phyloP scores from a whole-genome alignment of 1,284 basidiomycete species.

The Leccinum pachyderme region DNA sequence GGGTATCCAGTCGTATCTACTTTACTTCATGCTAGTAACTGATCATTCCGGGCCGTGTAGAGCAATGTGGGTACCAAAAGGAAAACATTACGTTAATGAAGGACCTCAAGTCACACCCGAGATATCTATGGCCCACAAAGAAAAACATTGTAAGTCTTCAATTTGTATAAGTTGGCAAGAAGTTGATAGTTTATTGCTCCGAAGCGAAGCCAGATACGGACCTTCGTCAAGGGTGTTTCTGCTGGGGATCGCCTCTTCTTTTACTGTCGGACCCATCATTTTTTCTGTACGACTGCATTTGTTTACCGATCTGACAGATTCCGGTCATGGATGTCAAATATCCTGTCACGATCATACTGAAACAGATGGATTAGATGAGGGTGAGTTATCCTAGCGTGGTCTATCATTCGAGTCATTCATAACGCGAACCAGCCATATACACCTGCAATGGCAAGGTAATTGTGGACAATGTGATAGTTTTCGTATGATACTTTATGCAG shows the following conservation, averaged over 20 bases:
- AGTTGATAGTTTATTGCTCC: background rate
- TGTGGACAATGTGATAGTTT: conserved; percentile 38
- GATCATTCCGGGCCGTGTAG: conserved; percentile 6
- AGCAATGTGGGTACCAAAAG: conserved; percentile 25
- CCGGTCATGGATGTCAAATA: conserved; percentile 37
- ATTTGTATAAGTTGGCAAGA: background rate
- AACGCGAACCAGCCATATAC: conserved; percentile 21
- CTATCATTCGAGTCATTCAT: background rate
- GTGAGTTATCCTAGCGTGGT: conserved; percentile 19
- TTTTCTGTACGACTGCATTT: background rate
- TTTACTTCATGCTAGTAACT: background rate
- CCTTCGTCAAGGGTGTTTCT: conserved; percentile 29
- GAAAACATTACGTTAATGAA: conserved; percentile 33
- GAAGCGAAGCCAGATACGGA: conserved; percentile 35
- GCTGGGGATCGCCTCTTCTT: conserved; percentile 40
- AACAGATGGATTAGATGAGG: conserved; percentile 39
- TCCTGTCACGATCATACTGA: conserved; percentile 31
- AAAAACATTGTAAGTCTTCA: conserved; percentile 28
- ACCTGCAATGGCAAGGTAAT: conserved; percentile 22
- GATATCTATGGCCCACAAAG: conserved; percentile 21
- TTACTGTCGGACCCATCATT: conserved; percentile 30
- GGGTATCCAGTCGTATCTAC: conserved; percentile 8
- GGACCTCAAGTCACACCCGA: conserved; percentile 19
- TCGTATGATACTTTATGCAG: background rate
- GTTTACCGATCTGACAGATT: conserved; percentile 21